These are phyloP conservation scores for Exophiala lecanii-corni DNA, from an alignment of 2,329 filamentous ascomycete species.

Conservation along the genomic window DNA sequence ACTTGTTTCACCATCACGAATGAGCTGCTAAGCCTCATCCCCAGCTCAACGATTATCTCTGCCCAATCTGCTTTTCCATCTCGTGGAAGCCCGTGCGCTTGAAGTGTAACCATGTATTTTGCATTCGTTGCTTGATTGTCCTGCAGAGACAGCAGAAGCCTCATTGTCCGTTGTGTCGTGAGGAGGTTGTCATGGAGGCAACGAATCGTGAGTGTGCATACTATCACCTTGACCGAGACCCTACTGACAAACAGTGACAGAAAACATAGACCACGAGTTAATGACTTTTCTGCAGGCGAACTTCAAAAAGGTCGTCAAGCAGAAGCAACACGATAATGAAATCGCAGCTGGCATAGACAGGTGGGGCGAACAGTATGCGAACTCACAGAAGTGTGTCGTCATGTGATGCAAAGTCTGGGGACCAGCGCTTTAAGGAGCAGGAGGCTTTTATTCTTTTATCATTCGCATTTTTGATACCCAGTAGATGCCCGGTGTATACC, in stretches of 20 bases:
- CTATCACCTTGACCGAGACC: neutral
- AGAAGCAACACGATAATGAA: constrained; percentile 68
- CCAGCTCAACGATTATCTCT: constrained; percentile 78
- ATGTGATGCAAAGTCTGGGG: constrained; percentile 27
- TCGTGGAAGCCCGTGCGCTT: constrained; percentile 78
- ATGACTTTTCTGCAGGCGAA: constrained; percentile 68
- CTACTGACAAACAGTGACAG: constrained; percentile 36
- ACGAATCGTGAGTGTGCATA: constrained; percentile 51
- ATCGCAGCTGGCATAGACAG: constrained; percentile 68
- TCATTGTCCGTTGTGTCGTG: constrained; percentile 71
- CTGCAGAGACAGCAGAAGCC: constrained; percentile 67
- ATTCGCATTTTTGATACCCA: no score
- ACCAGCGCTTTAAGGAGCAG: no score
- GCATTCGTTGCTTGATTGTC: constrained; percentile 76
- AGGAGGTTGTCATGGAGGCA: constrained; percentile 65
- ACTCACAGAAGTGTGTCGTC: constrained; percentile 32
- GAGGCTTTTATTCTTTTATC: no score
- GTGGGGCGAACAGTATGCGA: constrained; percentile 62
- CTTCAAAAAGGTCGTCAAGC: constrained; percentile 66
- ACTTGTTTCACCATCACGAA: constrained; percentile 70
- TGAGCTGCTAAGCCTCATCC: constrained; percentile 68
- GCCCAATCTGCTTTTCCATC: constrained; percentile 73
- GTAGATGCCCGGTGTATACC: no score
- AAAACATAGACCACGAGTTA: constrained; percentile 65
- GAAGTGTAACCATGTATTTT: constrained; percentile 72